Evolutionary conservation across 2,329 filamentous ascomycete species (phyloP), one percentile per base, ranked within the genome.

Genomic region (Rhinocladiella mackenziei): DNA sequence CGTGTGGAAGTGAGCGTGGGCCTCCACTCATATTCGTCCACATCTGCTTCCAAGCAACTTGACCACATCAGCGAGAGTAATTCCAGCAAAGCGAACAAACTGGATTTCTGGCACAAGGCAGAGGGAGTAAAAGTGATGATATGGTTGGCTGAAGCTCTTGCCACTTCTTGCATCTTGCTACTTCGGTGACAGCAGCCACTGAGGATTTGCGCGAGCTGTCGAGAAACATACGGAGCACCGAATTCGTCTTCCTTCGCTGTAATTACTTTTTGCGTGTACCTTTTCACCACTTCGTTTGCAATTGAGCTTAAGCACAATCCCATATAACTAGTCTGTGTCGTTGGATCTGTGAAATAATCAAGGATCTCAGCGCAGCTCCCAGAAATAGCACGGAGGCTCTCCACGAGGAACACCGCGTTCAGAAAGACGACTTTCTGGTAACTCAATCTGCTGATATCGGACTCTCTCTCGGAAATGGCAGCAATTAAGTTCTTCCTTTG

Each of bases 61-160:
- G 81, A 80, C 91, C 91, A 98, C 83, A 98, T 89, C 19, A 98
- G 77, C 3, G 88, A 91, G 13, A 98, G 71, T 3, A 98, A 76
- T 63, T 98, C 94, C 7, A 98, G 73, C 11, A 99, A 73, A 2
- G 91, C 89, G 66, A 97, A 98, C 0, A 99, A 73, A 1, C 94
- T 94, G 5, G 84, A 82, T 55, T 86, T 85, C 59, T 96, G 86
- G 60, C 91, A 97, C 11, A 99, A 73, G 2, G 87, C 84, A 3
- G 92, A 96, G 1, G 92, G 92, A 4, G 94, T 83, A 51, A 87
- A 81, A 9, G 73, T 76, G 50, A 98, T 83, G 46, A 98, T 89
- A 45, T 83, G 83, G 62, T 95, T 87, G 0, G 91, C 91, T 55
- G 86, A 92, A 18, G 74, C 70, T 50, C 85, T 82, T 2, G 94